Conservation (phyloP, 768 basidiomycete species). For the Tylopilus intermedius region DNA sequence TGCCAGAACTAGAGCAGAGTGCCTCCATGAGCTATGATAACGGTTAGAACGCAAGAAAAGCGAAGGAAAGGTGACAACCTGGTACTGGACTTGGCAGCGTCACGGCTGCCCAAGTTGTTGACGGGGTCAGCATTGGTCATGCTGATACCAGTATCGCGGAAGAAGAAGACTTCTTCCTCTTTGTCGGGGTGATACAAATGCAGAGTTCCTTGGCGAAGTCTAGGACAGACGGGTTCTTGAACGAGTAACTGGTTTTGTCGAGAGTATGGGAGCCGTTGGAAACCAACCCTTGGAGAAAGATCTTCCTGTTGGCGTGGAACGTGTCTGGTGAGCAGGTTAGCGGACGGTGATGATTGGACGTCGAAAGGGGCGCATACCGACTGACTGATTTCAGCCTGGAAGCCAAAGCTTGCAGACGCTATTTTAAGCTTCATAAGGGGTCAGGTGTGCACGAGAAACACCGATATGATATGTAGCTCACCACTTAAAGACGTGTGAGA, state of each 20-base stretch:
- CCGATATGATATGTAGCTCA: slow-evolving; percentile 6
- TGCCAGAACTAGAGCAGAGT: slow-evolving; percentile 80
- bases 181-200: slow-evolving; percentile 95
- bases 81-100: slow-evolving; percentile 90
- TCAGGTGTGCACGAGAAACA: slow-evolving; percentile 8
- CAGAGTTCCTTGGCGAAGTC: slow-evolving; percentile 88
- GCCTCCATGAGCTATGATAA: slow-evolving; percentile 93
- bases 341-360: background rate
- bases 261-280: slow-evolving; percentile 97
- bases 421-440: slow-evolving; percentile 35
- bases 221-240: slow-evolving; percentile 87
- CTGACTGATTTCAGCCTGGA: slow-evolving; percentile 99
- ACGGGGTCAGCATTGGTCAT: slow-evolving; percentile 99
- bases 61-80: slow-evolving; percentile 51
- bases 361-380: slow-evolving; percentile 56
- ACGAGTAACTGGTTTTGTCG: slow-evolving; percentile 97
- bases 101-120: slow-evolving; percentile 98
- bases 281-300: slow-evolving; percentile 97
- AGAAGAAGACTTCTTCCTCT: slow-evolving; percentile 84
- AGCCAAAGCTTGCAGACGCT: slow-evolving; percentile 86
- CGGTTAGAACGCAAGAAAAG: slow-evolving; percentile 7
- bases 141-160: slow-evolving; percentile 96
- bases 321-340: slow-evolving; percentile 57
- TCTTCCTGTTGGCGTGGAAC: slow-evolving; percentile 99
- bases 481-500: slow-evolving; percentile 10